Evolutionary conservation across 805 yeast species (phyloP), one percentile per base, ranked within the genome.

Genomic region (Wickerhamomyces ciferrii): DNA sequence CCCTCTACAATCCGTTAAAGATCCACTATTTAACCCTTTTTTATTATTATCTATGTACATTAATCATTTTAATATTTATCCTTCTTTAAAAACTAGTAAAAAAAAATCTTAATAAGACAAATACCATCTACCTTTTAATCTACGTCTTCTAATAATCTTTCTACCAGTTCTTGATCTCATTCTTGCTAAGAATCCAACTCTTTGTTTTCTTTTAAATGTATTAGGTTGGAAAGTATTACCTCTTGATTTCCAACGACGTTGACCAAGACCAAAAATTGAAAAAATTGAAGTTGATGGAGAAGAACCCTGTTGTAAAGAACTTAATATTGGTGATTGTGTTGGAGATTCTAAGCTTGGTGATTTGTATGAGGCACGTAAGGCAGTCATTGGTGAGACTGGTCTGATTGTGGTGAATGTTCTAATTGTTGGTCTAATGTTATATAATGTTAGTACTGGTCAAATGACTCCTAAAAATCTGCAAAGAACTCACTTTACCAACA

Each of bases 211-310:
- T 64, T 87, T 88, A 52, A 88, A 71, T 5, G 95, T 89, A 50
- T 89, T 84, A 44, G 99, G 99, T 68, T 92, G 97, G 68, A 85
- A 92, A 18, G 96, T 88, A 70, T 88, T 86, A 67, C 99, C 98
- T 69, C 96, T 81, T 35, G 92, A 74, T 63, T 88, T 83, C 85
- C 91, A 84, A 74, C 97, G 72, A 53, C 72, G 69, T 55, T 79
- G 84, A 25, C 72, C 63, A 42, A 71, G 63, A 1, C 74, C 67
- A 2, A 70, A 42, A 21, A 67, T 54, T 29, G 65, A 59, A 46
- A 58, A 59, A 49, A 61, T 55, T 11, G 61, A 54, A 13, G 54
- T n/a, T n/a, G 49, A 21, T 20, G 43, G 18, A 41, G 29, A 29
- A 4, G 38, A 27, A 27, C 31, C 31, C 38, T 18, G 43, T 42